Base-by-base conservation (phyloP, 805 yeast species). In the Metschnikowia baotianmanensis region DNA sequence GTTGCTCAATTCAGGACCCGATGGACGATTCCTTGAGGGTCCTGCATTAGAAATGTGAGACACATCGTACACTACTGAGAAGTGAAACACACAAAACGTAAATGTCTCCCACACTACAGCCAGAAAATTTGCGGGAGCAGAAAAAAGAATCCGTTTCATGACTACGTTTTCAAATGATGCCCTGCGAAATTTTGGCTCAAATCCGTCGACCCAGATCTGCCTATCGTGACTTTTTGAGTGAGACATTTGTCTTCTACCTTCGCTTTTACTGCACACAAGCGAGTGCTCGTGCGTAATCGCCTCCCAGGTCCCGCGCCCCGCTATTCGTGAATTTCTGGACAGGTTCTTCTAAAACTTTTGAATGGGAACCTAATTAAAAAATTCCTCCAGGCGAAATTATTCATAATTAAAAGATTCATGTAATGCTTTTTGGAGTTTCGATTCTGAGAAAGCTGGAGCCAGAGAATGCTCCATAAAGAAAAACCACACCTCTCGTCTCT, bases 231-330 rank as follows among this genome's bases (percentile, higher is more conserved):
- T 18, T 24, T 20, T 31, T 19, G 32, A 27, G 27, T 28, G 43
- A 31, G 43, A 40, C 43, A 43, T 38, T 38, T 38, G 40, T 39
- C 40, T 43, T 43, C 13, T 34, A 43, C 32, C 33, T 13, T 17
- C 13, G 20, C 4, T 7, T n/a, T 11, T 9, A 10, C n/a, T 27
- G 43, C 43, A 40, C 18, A 15, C 3, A 6, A 19, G 12, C n/a
- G 35, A 11, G 36, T 26, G 31, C 12, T 24, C 18, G 27, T 22
- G 17, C 27, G 13, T n/a, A 22, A n/a, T 4, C 31, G 11, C 9
- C 8, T 5, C 19, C 12, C 10, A 18, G 13, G 10, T 18, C 31
- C 12, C 31, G 9, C 11, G 10, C 11, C n/a, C n/a, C 20, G 10
- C 31, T 16, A 7, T 18, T 20, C 16, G 6, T 19, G 25, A 31